Conservation (phyloP, 1,139 yeast genomes). For the Candida tunisiensis region DNA sequence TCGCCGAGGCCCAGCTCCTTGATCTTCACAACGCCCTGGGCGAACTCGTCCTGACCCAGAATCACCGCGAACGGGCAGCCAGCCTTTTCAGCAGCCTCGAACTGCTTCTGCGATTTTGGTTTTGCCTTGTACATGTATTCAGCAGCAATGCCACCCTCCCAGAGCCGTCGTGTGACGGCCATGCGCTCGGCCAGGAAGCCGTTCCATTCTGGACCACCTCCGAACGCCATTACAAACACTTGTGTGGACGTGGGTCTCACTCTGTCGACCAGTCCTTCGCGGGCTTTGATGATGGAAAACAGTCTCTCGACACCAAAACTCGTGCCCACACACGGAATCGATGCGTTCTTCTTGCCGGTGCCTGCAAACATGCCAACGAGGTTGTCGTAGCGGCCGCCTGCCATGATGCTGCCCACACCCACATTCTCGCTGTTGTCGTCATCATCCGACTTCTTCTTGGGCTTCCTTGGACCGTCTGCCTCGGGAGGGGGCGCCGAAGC, state of each 20-base stretch:
- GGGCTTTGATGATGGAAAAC: slow-evolving; percentile 73
- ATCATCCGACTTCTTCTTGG: slow-evolving; percentile 27
- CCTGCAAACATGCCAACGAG: slow-evolving; percentile 92
- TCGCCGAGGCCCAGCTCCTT: slow-evolving; percentile 82
- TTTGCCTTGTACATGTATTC: slow-evolving; percentile 85
- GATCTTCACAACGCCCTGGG: slow-evolving; percentile 66
- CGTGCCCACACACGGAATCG: slow-evolving; percentile 93
- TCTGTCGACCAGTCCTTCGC: slow-evolving; percentile 37
- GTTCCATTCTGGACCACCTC: slow-evolving; percentile 93
- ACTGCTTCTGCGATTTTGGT: slow-evolving; percentile 89
- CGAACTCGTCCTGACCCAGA: slow-evolving; percentile 84
- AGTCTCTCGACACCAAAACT: slow-evolving; percentile 95
- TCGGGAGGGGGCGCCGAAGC: slow-evolving; percentile 79
- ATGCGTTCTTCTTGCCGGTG: slow-evolving; percentile 39
- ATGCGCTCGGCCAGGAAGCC: slow-evolving; percentile 88
- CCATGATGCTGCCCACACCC: slow-evolving; percentile 96
- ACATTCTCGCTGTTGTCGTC: slow-evolving; percentile 95
- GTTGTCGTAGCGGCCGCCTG: slow-evolving; percentile 96
- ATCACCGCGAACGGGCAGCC: slow-evolving; percentile 88
- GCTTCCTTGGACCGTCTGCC: slow-evolving; percentile 10
- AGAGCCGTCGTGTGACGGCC: slow-evolving; percentile 61
- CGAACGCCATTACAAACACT: slow-evolving; percentile 93
- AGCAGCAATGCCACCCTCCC: slow-evolving; percentile 80
- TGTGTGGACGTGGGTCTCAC: slow-evolving; percentile 79
- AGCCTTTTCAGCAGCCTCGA: slow-evolving; percentile 90